A percentile compares a stretch with the other conserved stretches of the same genome.
phyloP scores from a whole-genome alignment of 2,329 filamentous ascomycete species.

The Teratosphaeria nubilosa region DNA sequence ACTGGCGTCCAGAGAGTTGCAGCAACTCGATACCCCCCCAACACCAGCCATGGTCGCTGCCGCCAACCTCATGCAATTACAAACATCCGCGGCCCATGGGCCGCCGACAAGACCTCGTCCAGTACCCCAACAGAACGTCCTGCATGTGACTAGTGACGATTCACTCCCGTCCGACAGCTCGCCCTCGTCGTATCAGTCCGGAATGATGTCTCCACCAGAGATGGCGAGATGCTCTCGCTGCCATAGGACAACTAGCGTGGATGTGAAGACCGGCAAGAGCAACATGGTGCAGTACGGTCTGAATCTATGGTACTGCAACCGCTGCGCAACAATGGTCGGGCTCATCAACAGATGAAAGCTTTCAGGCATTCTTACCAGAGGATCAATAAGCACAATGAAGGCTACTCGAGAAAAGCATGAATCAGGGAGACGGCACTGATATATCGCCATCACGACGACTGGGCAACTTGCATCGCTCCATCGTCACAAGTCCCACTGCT shows the following conservation, averaged over 20 bases:
- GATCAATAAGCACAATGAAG: background rate
- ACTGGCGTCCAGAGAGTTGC: slow-evolving; percentile 1
- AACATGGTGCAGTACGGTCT: slow-evolving; percentile 29
- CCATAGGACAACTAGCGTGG: slow-evolving; percentile 25
- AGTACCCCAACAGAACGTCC: slow-evolving; percentile 23
- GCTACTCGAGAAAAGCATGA: background rate
- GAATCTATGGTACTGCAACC: slow-evolving; percentile 28
- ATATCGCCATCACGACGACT: background rate
- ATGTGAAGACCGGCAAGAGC: slow-evolving; percentile 22
- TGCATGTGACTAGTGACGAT: slow-evolving; percentile 22
- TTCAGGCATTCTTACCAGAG: background rate
- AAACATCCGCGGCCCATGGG: slow-evolving; percentile 22
- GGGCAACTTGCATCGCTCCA: background rate
- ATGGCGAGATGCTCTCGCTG: slow-evolving; percentile 27
- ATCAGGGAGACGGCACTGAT: background rate
- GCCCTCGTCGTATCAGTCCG: slow-evolving; percentile 5
- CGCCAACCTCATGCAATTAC: slow-evolving; percentile 21
- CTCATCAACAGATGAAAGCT: slow-evolving; percentile 19
- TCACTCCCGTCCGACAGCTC: slow-evolving; percentile 15
- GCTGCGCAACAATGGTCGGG: slow-evolving; percentile 28
- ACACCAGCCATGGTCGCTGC: background rate
- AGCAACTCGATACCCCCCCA: background rate
- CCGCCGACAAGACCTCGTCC: slow-evolving; percentile 19
- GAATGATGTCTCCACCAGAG: slow-evolving; percentile 12
- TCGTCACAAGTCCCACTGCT: too few relatives aligned